A percentile compares a stretch with the other conserved stretches of the same genome.
Conservation (phyloP, 1,284 basidiomycete species). For the Pascua sp. region DNA sequence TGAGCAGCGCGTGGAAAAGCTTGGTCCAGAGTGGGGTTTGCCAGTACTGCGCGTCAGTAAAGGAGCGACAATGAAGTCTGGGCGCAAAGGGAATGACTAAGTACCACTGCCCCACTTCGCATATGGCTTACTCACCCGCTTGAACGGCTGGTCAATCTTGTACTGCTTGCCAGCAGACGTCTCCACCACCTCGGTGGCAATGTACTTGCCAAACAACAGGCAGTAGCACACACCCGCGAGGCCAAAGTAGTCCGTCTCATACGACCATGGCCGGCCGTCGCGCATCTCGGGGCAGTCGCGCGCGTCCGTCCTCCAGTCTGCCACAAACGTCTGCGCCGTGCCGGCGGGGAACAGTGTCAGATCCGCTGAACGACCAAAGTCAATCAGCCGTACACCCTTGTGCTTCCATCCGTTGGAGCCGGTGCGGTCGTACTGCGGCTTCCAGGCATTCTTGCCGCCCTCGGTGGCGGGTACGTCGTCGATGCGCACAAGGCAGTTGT, state of each 20-base stretch:
- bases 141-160: constrained; percentile 73
- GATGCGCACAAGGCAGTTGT: constrained; percentile 91
- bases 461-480: constrained; percentile 62
- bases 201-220: constrained; percentile 94
- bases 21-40: constrained; percentile 80
- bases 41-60: constrained; percentile 64
- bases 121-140: constrained; percentile 55
- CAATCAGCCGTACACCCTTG: constrained; percentile 90
- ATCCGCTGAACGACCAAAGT: constrained; percentile 94
- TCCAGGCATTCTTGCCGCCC: constrained; percentile 67
- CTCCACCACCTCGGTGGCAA: constrained; percentile 57
- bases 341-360: constrained; percentile 68
- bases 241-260: constrained; percentile 93
- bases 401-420: constrained; percentile 78
- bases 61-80: neutral
- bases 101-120: neutral
- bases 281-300: constrained; percentile 89
- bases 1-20: constrained; percentile 82
- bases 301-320: constrained; percentile 82
- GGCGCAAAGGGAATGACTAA: too few relatives aligned
- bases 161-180: constrained; percentile 43
- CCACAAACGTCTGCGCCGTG: constrained; percentile 66
- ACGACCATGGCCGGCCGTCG: constrained; percentile 79
- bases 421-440: constrained; percentile 65
- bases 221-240: constrained; percentile 89